These are phyloP conservation scores for Candida sp. DNA, from an alignment of 1,139 yeast species.

Conservation along the genomic window DNA sequence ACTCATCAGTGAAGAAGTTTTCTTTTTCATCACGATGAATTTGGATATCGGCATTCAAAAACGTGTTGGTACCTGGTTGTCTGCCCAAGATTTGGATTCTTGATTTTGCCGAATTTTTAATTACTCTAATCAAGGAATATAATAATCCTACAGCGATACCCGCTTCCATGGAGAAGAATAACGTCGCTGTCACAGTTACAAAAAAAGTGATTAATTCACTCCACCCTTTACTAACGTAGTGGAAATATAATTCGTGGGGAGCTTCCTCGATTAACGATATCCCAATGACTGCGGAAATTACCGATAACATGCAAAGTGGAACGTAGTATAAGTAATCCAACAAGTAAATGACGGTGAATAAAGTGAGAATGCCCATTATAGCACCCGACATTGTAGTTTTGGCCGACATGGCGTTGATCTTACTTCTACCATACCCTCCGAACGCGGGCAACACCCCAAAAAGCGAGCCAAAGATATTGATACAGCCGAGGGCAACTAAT, in stretches of 20 bases:
- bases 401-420: slow-evolving; percentile 83
- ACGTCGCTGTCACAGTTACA: slow-evolving; percentile 68
- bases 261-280: slow-evolving; percentile 80
- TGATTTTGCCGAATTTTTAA: slow-evolving; percentile 82
- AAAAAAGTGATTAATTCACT: slow-evolving; percentile 73
- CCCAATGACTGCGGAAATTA: slow-evolving; percentile 80
- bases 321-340: slow-evolving; percentile 66
- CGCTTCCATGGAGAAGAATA: slow-evolving; percentile 81
- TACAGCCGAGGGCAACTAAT: slow-evolving; percentile 76
- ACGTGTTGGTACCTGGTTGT: slow-evolving; percentile 71
- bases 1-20: slow-evolving; percentile 30
- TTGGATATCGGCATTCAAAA: slow-evolving; percentile 71
- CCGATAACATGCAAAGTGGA: slow-evolving; percentile 80
- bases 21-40: slow-evolving; percentile 6
- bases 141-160: slow-evolving; percentile 87
- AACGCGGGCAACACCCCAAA: slow-evolving; percentile 89
- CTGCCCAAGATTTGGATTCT: slow-evolving; percentile 88
- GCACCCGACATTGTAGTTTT: slow-evolving; percentile 82
- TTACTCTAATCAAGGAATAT: slow-evolving; percentile 75
- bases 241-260: slow-evolving; percentile 75
- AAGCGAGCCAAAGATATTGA: slow-evolving; percentile 62
- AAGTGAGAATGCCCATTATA: slow-evolving; percentile 71
- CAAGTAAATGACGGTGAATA: slow-evolving; percentile 60
- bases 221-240: slow-evolving; percentile 70
- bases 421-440: slow-evolving; percentile 96